phyloP scores from a whole-genome alignment of 805 yeast genomes.

The Ogataea naganishii region DNA sequence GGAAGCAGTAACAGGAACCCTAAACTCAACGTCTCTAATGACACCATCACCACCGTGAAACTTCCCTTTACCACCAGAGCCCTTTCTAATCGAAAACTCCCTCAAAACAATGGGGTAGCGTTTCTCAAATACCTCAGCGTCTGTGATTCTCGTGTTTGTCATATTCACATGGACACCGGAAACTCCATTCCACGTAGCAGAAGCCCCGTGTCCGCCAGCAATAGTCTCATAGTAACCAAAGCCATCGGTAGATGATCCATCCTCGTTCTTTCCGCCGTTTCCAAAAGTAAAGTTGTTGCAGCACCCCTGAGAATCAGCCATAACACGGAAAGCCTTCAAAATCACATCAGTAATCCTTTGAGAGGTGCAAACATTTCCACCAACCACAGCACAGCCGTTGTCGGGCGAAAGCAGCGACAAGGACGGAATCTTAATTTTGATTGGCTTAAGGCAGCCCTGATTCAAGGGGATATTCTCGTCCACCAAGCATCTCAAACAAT shows the following conservation, averaged over 20 bases:
- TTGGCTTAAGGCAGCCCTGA: slow-evolving; percentile 85
- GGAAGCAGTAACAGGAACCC: slow-evolving; percentile 63
- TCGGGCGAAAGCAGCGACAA: slow-evolving; percentile 66
- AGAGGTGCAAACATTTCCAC: slow-evolving; percentile 91
- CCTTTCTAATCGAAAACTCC: slow-evolving; percentile 59
- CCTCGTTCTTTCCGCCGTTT: slow-evolving; percentile 49
- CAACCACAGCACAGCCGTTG: slow-evolving; percentile 85
- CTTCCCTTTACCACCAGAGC: slow-evolving; percentile 76
- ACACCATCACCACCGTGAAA: slow-evolving; percentile 82
- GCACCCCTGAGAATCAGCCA: slow-evolving; percentile 95
- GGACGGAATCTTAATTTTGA: slow-evolving; percentile 55
- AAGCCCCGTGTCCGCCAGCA: slow-evolving; percentile 94
- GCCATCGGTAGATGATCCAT: slow-evolving; percentile 47
- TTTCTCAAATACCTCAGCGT: slow-evolving; percentile 81
- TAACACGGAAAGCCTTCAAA: slow-evolving; percentile 75
- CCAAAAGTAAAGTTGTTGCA: slow-evolving; percentile 95
- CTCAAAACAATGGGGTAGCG: slow-evolving; percentile 76
- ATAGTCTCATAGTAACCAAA: slow-evolving; percentile 93
- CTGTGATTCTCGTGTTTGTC: slow-evolving; percentile 91
- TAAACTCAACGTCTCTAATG: slow-evolving; percentile 74
- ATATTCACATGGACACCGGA: slow-evolving; percentile 91
- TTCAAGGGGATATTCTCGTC: slow-evolving; percentile 85
- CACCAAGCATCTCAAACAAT: slow-evolving; percentile 78
- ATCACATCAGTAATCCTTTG: slow-evolving; percentile 90
- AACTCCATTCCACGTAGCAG: slow-evolving; percentile 74